Conservation (phyloP, 768 basidiomycete species). For the Rossbeevera mucosa region DNA sequence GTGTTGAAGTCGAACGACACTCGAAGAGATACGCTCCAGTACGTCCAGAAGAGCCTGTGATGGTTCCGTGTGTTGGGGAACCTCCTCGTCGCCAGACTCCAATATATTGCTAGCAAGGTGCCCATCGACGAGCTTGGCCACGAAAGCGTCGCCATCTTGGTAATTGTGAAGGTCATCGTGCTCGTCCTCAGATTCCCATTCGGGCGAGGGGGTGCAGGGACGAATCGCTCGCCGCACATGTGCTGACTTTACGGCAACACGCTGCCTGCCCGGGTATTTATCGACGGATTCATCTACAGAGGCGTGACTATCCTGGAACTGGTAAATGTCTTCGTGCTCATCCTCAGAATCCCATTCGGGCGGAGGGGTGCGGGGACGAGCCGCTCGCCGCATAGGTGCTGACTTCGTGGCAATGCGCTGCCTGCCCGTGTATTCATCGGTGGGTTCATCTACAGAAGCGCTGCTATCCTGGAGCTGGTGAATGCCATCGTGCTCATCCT, state of each 20-base stretch:
- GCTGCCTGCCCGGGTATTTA: too few species aligned
- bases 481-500: not conserved
- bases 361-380: not conserved
- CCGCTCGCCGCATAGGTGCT: too few species aligned
- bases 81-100: conserved; percentile 7
- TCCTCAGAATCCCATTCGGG: conserved; percentile 4
- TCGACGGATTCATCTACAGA: not conserved
- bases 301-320: conserved; percentile 3
- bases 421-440: not conserved
- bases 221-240: not conserved
- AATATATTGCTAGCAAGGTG: conserved; percentile 1
- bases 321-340: not conserved
- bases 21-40: conserved; percentile 31
- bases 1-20: conserved; percentile 35
- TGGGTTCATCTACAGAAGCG: not conserved
- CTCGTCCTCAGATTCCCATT: conserved; percentile 3
- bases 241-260: too few species aligned
- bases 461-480: conserved; percentile 3
- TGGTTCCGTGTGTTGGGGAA: conserved; percentile 18
- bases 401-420: too few species aligned
- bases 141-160: conserved; percentile 3
- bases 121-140: conserved; percentile 1
- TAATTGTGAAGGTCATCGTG: not conserved
- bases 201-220: not conserved
- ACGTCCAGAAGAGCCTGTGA: conserved; percentile 33